Percentiles rank a stretch among this genome's conserved stretches.
Evolutionary conservation across 176 grass and related monocot genomes (phyloP).

Genomic region (Otatea glauca): DNA sequence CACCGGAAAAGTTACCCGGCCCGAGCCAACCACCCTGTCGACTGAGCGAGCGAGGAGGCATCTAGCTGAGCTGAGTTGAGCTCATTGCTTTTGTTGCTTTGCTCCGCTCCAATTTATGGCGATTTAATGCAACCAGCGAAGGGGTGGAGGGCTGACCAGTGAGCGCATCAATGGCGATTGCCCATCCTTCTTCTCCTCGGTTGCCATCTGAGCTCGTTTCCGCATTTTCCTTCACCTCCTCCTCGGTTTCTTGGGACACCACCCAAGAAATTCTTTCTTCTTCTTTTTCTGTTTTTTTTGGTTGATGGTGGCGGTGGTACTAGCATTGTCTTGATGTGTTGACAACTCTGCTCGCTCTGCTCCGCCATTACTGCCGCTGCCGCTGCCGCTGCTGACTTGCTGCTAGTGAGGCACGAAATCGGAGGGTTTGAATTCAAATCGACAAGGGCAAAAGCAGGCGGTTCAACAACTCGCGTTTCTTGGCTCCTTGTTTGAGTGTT

Average conservation of each 20-base stretch:
- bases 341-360: conserved; percentile 35
- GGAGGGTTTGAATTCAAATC: conserved; percentile 17
- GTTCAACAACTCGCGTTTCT: neutral
- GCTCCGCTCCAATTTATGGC: conserved; percentile 67
- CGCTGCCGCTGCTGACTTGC: neutral
- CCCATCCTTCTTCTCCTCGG: neutral
- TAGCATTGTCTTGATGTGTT: conserved; percentile 21
- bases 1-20: conserved; percentile 33
- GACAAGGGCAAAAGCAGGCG: neutral
- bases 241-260: neutral
- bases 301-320: neutral
- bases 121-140: conserved; percentile 70
- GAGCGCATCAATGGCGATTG: conserved; percentile 12
- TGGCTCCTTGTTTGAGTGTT: neutral
- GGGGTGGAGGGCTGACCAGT: conserved; percentile 25
- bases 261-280: conserved; percentile 11
- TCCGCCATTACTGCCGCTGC: conserved; percentile 32
- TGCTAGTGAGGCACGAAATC: neutral
- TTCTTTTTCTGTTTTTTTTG: neutral
- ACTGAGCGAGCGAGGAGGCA: neutral
- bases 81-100: conserved; percentile 53
- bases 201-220: neutral
- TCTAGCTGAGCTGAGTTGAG: neutral
- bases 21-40: conserved; percentile 37
- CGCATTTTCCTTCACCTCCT: neutral